A percentile compares a stretch with the other conserved stretches of the same genome.
Conservation (phyloP, 164 flowering plant species). For the Sedum album region DNA sequence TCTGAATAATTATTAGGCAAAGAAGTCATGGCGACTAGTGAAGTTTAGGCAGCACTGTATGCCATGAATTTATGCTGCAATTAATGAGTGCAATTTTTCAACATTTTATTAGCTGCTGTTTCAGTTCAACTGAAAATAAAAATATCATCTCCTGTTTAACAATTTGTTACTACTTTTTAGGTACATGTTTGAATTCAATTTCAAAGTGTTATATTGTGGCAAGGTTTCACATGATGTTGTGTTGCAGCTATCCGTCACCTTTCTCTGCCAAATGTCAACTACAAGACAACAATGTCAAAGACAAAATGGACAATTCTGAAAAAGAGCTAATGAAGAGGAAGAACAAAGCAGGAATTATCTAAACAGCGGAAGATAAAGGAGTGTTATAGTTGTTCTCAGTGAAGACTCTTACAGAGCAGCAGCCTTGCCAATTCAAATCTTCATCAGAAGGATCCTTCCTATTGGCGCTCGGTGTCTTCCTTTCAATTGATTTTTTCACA, state of each 20-base stretch:
- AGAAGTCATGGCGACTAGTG: not conserved
- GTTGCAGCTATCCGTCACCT: not conserved
- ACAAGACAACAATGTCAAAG: not conserved
- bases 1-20: not conserved
- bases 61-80: not conserved
- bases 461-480: slow-evolving; percentile 38
- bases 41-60: not conserved
- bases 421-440: slow-evolving; percentile 23
- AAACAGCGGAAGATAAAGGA: no score
- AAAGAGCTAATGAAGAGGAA: not conserved
- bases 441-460: slow-evolving; percentile 38
- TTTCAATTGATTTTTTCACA: slow-evolving; percentile 36
- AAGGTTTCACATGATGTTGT: not conserved
- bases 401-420: slow-evolving; percentile 23
- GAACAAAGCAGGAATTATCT: no score
- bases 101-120: not conserved
- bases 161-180: not conserved
- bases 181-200: not conserved
- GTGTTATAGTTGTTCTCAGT: not conserved
- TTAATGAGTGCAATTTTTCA: not conserved
- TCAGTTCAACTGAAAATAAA: not conserved
- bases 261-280: not conserved
- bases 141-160: not conserved
- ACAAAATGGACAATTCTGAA: not conserved
- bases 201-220: not conserved